phyloP scores from a whole-genome alignment of 2,329 filamentous ascomycete species.

The Cercospora sp. region DNA sequence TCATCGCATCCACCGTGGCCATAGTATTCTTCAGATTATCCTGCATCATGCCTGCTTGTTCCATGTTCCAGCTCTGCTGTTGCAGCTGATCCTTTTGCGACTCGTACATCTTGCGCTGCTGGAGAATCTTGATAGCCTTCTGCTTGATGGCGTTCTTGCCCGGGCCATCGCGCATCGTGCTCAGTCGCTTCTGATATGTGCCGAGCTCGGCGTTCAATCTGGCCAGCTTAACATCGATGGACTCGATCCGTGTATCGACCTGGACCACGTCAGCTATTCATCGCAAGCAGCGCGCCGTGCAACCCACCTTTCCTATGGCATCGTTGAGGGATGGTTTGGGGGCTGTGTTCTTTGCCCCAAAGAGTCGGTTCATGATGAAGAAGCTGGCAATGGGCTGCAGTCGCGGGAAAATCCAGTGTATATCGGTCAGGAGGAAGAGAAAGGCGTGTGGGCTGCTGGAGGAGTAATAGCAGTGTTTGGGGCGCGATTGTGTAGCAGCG shows the following conservation, averaged over 20 bases:
- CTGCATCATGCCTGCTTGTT: slow-evolving; percentile 97
- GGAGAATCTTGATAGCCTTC: slow-evolving; percentile 90
- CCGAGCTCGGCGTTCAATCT: slow-evolving; percentile 87
- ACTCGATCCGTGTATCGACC: slow-evolving; percentile 79
- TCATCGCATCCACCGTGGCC: slow-evolving; percentile 97
- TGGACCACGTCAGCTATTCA: slow-evolving; percentile 43
- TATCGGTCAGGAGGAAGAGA: background rate
- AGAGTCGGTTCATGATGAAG: slow-evolving; percentile 84
- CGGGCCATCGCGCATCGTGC: slow-evolving; percentile 92
- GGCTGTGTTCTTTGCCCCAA: slow-evolving; percentile 80
- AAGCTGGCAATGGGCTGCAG: background rate
- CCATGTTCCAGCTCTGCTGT: slow-evolving; percentile 97
- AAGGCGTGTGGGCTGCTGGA: background rate
- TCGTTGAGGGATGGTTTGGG: slow-evolving; percentile 86
- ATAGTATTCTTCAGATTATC: slow-evolving; percentile 98
- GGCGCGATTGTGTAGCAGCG: background rate
- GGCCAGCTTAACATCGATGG: slow-evolving; percentile 91
- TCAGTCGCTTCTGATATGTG: slow-evolving; percentile 81
- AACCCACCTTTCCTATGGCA: slow-evolving; percentile 74
- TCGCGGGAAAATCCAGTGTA: background rate
- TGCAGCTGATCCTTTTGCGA: slow-evolving; percentile 90
- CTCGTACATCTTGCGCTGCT: slow-evolving; percentile 93
- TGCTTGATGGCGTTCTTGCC: slow-evolving; percentile 91
- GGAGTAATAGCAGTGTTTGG: too few relatives aligned
- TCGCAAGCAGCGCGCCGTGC: background rate